phyloP scores from a whole-genome alignment of 495 filamentous ascomycete species.

The Barbatosphaeria neglecta region DNA sequence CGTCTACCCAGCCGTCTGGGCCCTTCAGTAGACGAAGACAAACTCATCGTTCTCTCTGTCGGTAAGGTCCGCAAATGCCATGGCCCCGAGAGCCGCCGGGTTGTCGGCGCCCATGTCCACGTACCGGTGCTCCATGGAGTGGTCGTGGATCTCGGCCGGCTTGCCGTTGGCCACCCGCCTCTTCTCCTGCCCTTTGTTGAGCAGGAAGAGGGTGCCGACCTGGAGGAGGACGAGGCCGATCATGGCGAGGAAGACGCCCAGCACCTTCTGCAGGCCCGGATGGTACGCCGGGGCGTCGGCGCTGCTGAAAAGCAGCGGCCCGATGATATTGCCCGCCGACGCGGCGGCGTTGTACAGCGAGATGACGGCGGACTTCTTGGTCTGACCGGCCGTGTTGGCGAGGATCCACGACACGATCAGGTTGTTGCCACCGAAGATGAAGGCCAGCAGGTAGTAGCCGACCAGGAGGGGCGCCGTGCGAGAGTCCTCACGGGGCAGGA shows the following conservation, averaged over 20 bases:
- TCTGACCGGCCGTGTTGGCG: constrained; percentile 58
- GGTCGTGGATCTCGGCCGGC: constrained; percentile 41
- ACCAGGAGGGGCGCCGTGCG: constrained; percentile 35
- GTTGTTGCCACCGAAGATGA: constrained; percentile 44
- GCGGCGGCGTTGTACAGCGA: constrained; percentile 50
- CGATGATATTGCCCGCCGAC: constrained; percentile 55
- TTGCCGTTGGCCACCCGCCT: constrained; percentile 47
- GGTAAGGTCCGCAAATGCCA: constrained; percentile 45
- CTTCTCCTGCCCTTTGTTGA: constrained; percentile 42
- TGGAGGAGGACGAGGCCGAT: constrained; percentile 38
- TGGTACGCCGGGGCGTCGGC: constrained; percentile 49
- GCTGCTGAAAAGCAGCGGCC: constrained; percentile 52
- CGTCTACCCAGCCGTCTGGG: no score
- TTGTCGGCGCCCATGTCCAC: constrained; percentile 6
- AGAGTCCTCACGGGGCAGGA: constrained; percentile 27
- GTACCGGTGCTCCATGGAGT: constrained; percentile 38
- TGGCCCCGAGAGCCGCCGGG: constrained; percentile 11
- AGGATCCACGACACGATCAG: constrained; percentile 37
- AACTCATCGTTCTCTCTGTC: constrained; percentile 58
- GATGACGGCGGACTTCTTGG: constrained; percentile 51
- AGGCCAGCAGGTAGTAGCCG: constrained; percentile 52
- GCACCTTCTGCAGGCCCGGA: constrained; percentile 40
- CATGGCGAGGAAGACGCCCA: constrained; percentile 46
- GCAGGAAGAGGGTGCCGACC: constrained; percentile 34
- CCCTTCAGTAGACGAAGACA: constrained; percentile 47